These are phyloP conservation scores for Oxytropis ochrocephala DNA, from an alignment of 306 rosid species.

Conservation along the genomic window DNA sequence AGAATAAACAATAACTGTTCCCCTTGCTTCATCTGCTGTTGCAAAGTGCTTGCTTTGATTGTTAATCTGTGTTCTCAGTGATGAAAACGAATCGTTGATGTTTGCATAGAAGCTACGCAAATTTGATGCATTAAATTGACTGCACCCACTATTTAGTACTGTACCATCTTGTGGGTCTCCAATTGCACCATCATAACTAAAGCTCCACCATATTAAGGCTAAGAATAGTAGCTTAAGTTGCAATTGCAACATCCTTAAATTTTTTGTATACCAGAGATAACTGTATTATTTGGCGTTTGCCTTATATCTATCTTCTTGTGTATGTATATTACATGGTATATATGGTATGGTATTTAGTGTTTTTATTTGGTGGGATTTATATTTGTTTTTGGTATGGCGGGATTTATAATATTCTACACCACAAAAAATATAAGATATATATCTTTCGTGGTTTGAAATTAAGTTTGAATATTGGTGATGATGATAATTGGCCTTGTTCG, in stretches of 20 bases:
- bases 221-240: neutral
- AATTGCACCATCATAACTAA: neutral
- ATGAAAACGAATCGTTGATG: slow-evolving; percentile 35
- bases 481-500: too few relatives aligned
- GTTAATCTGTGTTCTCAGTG: slow-evolving; percentile 19
- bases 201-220: slow-evolving; percentile 16
- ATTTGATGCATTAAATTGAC: slow-evolving; percentile 36
- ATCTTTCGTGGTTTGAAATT: too few relatives aligned
- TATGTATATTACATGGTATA: neutral
- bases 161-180: slow-evolving; percentile 33
- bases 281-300: neutral
- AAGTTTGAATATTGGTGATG: too few relatives aligned
- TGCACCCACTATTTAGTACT: slow-evolving; percentile 38
- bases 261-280: too few relatives aligned
- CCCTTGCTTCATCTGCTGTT: slow-evolving; percentile 28
- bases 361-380: neutral
- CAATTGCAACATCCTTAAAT: neutral
- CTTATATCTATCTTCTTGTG: neutral
- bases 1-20: slow-evolving; percentile 24
- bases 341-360: neutral
- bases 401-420: neutral
- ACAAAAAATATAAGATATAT: too few relatives aligned
- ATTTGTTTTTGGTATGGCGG: neutral
- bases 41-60: slow-evolving; percentile 35
- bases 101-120: slow-evolving; percentile 19